These are phyloP conservation scores for Ustilago xerochloae DNA, from an alignment of 1,284 basidiomycete species.

Conservation along the genomic window DNA sequence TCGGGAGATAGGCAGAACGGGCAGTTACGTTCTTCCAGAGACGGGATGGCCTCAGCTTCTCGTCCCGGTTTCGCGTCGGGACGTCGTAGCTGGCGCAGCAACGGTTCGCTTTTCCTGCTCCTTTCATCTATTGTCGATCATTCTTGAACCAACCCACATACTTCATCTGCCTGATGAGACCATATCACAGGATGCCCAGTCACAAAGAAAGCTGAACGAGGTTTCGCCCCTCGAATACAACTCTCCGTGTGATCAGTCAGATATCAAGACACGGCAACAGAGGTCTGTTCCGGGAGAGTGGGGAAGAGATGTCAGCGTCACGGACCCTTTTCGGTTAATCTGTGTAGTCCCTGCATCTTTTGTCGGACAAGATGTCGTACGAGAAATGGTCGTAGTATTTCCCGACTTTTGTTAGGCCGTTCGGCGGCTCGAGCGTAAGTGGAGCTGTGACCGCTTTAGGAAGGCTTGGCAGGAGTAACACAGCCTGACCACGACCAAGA, in stretches of 20 bases:
- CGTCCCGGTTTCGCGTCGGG: not conserved
- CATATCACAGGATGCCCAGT: too few relatives aligned
- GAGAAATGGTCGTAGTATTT: not conserved
- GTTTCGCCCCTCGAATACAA: too few relatives aligned
- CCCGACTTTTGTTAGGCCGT: not conserved
- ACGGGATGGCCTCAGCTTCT: too few relatives aligned
- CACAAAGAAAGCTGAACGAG: too few relatives aligned
- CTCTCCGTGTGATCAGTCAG: not conserved
- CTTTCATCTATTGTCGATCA: too few relatives aligned
- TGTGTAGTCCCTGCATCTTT: slow-evolving; percentile 10
- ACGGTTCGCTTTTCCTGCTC: too few relatives aligned
- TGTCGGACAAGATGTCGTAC: not conserved
- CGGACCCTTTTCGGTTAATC: slow-evolving; percentile 3
- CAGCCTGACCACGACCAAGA: too few relatives aligned
- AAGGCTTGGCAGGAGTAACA: slow-evolving; percentile 7
- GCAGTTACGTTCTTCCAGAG: too few relatives aligned
- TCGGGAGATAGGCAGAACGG: too few relatives aligned
- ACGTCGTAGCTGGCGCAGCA: not conserved
- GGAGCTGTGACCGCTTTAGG: slow-evolving; percentile 10
- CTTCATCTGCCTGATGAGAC: too few relatives aligned
- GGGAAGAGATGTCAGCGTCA: not conserved
- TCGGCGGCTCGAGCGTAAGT: not conserved
- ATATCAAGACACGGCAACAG: not conserved
- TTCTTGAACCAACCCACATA: too few relatives aligned
- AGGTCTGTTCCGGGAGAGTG: not conserved